Evolutionary conservation across 108 stramenopile species (phyloP), one percentile per base, ranked within the genome.

Genomic region (Phaeodactylum tricornutum): DNA sequence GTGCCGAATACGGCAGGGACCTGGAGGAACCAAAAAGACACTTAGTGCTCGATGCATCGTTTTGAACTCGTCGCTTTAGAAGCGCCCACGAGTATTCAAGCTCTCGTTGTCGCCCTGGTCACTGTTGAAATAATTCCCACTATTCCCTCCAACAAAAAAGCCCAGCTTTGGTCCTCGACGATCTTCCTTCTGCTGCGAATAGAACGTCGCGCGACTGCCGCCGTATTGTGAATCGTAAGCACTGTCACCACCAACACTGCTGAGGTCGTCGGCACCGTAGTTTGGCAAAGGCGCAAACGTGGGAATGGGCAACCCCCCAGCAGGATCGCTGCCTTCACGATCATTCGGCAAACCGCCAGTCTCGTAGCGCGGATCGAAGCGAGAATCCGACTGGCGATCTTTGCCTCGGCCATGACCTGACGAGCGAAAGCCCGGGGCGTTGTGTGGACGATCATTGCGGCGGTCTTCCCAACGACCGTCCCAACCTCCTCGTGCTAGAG

Each of bases 391-490:
- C 33, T 84, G 86, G 29, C 63, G 50, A 14, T 75, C 73, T 39
- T 61, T 73, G 19, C 85, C 69, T 28, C 73, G 63, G 16, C 64
- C 17, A 17, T 80, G 61, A 46, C 67, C 76, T 27, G 57, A 66
- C 11, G 39, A 30, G 14, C 62, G 65, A 46, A 79, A 71, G 29
- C 71, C 77, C 12, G 72, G 56, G 8, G 76, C 72, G 46, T 56
- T 44, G 36, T 59, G 27, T 12, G 56, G 23, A 28, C 55, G 61
- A 42, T 67, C 58, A 38, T 55, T 59, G 39, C 65, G 62, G 30
- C 76, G 71, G 47, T 91, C 79, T 32, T 91, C 88, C 88, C 88
- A 91, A 29, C 81, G 79, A 16, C 84, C 88, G 50, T 91, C 81
- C 88, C 88, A 91, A 37, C 67, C 88, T 29, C 88, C 88, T 47